Base-by-base conservation (phyloP, 1,284 basidiomycete genomes). In the Tremellales sp. region DNA sequence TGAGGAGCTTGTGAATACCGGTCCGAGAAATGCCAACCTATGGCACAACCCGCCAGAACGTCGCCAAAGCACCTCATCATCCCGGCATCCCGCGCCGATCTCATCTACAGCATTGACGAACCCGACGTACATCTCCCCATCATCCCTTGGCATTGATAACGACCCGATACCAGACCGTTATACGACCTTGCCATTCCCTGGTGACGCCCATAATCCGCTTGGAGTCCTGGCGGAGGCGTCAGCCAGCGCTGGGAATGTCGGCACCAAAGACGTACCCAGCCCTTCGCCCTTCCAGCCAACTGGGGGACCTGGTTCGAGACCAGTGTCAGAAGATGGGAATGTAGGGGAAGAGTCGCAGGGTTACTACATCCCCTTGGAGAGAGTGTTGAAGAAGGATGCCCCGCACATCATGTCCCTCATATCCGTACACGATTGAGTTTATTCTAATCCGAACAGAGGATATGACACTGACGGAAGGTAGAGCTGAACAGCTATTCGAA, bases 401-500 rank as follows among this genome's bases (percentile, higher is more conserved):
- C 62, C 61, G 2, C 62, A 66, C 36, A 61, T 66, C 40, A 58
- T 66, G 56, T 48, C 49, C 3, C 39, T 60, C 13, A 58, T 66
- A 48, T 57, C 43, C 27, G 50, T 53, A 4, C 43, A 56, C 12
- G 62, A 64, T 60, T 64, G 37, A 47, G 57, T 60, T n/a, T 11
- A 13, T n/a, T 21, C n/a, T 7, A 35, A n/a, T n/a, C 33, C 12
- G 15, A 0, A 6, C 15, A n/a, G 21, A 11, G 31, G 19, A 40
- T 1, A 26, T 4, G 4, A 17, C 5, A 15, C 29, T 31, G 29
- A 31, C 15, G 8, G 10, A n/a, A n/a, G n/a, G 2, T n/a, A 65
- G 63, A 29, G 65, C 64, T 3, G 53, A 67, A 36, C 48, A 46
- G 24, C 59, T 67, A 8, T 67, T 67, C 44, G 60, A 60, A 8